Conservation (phyloP, 2,329 filamentous ascomycete species). For the Phaeosphaeriaceae sp. region DNA sequence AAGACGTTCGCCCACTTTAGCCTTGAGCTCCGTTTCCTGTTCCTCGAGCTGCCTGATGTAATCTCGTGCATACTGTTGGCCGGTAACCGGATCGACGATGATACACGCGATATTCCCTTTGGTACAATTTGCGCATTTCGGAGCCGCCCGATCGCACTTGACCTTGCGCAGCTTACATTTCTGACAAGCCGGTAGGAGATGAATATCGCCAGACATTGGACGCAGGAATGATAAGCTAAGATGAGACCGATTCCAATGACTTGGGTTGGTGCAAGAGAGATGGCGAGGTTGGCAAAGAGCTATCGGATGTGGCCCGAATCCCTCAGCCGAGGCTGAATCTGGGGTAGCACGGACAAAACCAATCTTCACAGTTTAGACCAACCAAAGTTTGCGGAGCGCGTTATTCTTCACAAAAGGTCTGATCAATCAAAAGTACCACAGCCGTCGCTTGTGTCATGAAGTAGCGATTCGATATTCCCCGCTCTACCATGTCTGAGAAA, state of each 20-base stretch:
- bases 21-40: conserved; percentile 9
- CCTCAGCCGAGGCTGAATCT: not conserved
- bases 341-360: not conserved
- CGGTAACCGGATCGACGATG: conserved; percentile 16
- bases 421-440: no score
- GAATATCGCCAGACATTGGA: conserved; percentile 15
- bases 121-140: conserved; percentile 21
- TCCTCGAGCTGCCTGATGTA: conserved; percentile 18
- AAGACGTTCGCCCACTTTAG: not conserved
- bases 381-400: not conserved
- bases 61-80: conserved; percentile 20
- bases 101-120: conserved; percentile 20
- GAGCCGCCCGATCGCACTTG: conserved; percentile 16
- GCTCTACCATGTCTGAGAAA: no score
- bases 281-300: not conserved
- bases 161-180: conserved; percentile 24
- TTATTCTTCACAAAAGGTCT: no score
- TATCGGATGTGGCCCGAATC: not conserved
- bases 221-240: not conserved
- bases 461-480: no score
- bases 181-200: conserved; percentile 19
- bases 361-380: not conserved
- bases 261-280: not conserved
- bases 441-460: no score
- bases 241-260: not conserved